Percentiles rank a stretch among this genome's conserved stretches.
Conservation (phyloP, 164 flowering plant genomes). For the Taxillus chinensis region DNA sequence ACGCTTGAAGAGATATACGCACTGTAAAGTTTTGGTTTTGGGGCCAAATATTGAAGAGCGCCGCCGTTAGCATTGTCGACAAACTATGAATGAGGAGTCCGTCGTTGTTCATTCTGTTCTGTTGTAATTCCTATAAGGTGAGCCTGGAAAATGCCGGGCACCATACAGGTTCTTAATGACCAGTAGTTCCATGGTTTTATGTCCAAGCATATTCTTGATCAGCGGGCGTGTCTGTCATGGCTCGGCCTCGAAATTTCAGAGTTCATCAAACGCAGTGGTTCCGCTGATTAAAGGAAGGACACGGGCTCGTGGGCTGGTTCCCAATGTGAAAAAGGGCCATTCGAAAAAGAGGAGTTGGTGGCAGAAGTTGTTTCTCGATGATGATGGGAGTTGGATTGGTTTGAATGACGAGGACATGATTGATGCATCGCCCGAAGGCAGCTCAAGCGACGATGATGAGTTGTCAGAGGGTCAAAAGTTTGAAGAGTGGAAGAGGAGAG, state of each 20-base stretch:
- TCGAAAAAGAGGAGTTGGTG: slow-evolving; percentile 53
- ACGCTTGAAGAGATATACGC: too few species aligned
- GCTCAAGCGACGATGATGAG: slow-evolving; percentile 28
- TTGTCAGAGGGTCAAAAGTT: slow-evolving; percentile 59
- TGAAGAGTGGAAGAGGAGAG: slow-evolving; percentile 92
- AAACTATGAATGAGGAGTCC: too few species aligned
- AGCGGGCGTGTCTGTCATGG: slow-evolving; percentile 6
- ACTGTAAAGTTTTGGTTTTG: too few species aligned
- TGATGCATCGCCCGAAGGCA: slow-evolving; percentile 17
- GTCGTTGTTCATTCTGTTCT: too few species aligned
- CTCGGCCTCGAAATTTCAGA: not conserved
- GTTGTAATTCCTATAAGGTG: not conserved
- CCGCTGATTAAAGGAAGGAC: slow-evolving; percentile 19
- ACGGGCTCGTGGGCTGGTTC: slow-evolving; percentile 27
- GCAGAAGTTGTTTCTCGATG: slow-evolving; percentile 72
- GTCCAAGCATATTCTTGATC: slow-evolving; percentile 20
- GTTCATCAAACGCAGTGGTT: slow-evolving; percentile 6
- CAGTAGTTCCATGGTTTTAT: slow-evolving; percentile 50
- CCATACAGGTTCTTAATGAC: slow-evolving; percentile 52
- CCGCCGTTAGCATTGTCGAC: too few species aligned
- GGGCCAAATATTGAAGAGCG: too few species aligned
- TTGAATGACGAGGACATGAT: slow-evolving; percentile 49
- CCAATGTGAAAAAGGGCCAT: slow-evolving; percentile 29
- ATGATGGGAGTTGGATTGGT: slow-evolving; percentile 85
- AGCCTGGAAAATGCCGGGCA: slow-evolving; percentile 46